Conservation (phyloP, 2,329 filamentous ascomycete species). For the Pyricularia grisea region DNA sequence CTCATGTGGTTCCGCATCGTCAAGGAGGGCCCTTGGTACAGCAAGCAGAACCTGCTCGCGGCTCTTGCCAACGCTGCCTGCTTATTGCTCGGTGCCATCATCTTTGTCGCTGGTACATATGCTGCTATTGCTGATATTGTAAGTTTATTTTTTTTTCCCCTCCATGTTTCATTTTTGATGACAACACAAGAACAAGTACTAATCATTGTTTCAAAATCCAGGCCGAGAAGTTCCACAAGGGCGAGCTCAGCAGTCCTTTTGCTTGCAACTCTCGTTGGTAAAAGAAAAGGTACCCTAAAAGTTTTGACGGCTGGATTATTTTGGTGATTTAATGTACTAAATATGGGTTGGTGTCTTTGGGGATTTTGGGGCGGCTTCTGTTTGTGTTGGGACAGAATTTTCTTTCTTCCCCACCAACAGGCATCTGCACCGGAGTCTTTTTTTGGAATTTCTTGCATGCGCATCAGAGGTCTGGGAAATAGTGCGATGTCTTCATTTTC, state of each 20-base stretch:
- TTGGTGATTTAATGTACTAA: not conserved
- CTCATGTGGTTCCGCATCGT: conserved; percentile 23
- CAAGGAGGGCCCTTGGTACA: conserved; percentile 19
- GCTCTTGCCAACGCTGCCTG: conserved; percentile 3
- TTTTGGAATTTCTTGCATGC: not conserved
- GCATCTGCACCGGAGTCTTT: not conserved
- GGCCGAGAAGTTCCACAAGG: not conserved
- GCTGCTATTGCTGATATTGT: conserved; percentile 8
- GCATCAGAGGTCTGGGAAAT: not conserved
- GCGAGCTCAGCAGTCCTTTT: not conserved
- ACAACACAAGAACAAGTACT: not conserved
- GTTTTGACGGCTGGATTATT: too few relatives aligned
- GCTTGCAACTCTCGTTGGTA: not conserved
- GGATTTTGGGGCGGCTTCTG: not conserved
- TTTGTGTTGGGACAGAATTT: not conserved
- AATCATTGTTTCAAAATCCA: not conserved
- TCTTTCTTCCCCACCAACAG: not conserved
- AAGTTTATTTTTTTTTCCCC: not conserved
- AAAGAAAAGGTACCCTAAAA: not conserved
- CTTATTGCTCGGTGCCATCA: conserved; percentile 7
- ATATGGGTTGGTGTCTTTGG: not conserved
- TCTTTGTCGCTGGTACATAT: conserved; percentile 8
- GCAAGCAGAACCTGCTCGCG: conserved; percentile 12
- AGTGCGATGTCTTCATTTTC: not conserved
- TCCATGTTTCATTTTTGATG: not conserved